A percentile compares a stretch with the other conserved stretches of the same genome.
Conservation (phyloP, 2,329 filamentous ascomycete genomes). For the Neofusicoccum ribis region DNA sequence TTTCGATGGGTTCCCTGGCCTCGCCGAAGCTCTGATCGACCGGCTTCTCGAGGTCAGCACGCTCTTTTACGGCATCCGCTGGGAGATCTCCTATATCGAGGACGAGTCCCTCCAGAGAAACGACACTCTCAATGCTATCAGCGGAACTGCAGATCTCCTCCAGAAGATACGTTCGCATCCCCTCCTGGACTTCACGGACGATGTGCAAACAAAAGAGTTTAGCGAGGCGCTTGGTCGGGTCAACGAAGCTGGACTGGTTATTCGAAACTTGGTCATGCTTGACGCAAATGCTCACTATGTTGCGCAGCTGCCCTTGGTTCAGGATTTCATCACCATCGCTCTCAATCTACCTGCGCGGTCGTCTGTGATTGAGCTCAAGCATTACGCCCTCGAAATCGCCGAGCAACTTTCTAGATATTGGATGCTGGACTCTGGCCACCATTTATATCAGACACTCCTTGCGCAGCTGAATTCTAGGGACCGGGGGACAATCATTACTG, state of each 20-base stretch:
- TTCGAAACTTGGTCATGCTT: slow-evolving; percentile 95
- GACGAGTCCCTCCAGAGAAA: slow-evolving; percentile 51
- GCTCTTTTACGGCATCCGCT: slow-evolving; percentile 79
- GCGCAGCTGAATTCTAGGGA: slow-evolving; percentile 59
- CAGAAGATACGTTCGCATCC: slow-evolving; percentile 67
- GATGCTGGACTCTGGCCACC: slow-evolving; percentile 68
- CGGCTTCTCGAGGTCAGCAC: slow-evolving; percentile 77
- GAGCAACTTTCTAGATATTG: slow-evolving; percentile 87
- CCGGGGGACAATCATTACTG: slow-evolving; percentile 76
- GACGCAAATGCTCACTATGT: slow-evolving; percentile 84
- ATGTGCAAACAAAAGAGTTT: slow-evolving; percentile 72
- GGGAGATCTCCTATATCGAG: slow-evolving; percentile 71
- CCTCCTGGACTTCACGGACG: slow-evolving; percentile 61
- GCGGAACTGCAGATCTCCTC: slow-evolving; percentile 70
- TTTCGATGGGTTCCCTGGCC: slow-evolving; percentile 85
- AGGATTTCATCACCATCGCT: slow-evolving; percentile 80
- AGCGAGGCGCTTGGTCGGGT: slow-evolving; percentile 71
- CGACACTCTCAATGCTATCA: slow-evolving; percentile 63
- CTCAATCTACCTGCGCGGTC: slow-evolving; percentile 74
- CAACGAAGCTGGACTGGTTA: slow-evolving; percentile 81
- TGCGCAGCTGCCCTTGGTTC: slow-evolving; percentile 70
- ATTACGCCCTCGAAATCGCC: slow-evolving; percentile 86
- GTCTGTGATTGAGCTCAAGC: slow-evolving; percentile 78
- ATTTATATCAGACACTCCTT: slow-evolving; percentile 76
- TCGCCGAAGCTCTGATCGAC: slow-evolving; percentile 84